Conservation (phyloP, 225 moss, liverwort and hornwort species). For the Pleurozium schreberi region DNA sequence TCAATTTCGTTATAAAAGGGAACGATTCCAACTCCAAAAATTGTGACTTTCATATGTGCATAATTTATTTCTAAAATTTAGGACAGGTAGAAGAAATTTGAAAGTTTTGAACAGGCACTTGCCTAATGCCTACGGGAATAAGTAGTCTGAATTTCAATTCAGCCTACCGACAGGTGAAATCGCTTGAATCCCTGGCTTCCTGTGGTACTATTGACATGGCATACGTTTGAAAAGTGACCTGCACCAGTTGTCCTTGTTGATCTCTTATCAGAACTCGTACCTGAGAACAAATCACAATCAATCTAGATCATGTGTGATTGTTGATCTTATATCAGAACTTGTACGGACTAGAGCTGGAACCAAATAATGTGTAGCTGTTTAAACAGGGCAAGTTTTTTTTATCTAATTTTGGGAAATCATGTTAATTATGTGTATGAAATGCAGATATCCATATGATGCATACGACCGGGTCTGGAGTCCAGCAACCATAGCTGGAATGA, state of each 20-base stretch:
- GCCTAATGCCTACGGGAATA: background rate
- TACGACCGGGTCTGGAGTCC: slow-evolving; percentile 25
- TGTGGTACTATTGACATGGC: background rate
- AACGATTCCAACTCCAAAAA: background rate
- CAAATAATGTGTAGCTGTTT: background rate
- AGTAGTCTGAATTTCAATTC: background rate
- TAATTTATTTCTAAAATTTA: background rate
- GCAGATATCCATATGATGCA: slow-evolving; percentile 42
- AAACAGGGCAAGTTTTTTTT: too few species aligned
- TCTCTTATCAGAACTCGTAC: background rate
- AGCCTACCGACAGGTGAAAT: background rate
- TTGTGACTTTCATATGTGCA: too few species aligned
- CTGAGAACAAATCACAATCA: background rate
- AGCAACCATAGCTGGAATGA: too few species aligned
- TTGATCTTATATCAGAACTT: background rate
- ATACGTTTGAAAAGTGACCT: background rate
- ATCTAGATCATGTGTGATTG: background rate
- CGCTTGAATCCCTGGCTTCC: background rate
- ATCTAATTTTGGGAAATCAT: background rate
- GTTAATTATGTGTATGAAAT: background rate
- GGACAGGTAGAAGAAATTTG: background rate
- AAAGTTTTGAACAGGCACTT: background rate
- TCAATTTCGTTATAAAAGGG: too few species aligned
- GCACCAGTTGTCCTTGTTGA: background rate
- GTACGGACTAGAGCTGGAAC: background rate